phyloP scores from a whole-genome alignment of 345 rosid genomes.

The Corymbia maculata region DNA sequence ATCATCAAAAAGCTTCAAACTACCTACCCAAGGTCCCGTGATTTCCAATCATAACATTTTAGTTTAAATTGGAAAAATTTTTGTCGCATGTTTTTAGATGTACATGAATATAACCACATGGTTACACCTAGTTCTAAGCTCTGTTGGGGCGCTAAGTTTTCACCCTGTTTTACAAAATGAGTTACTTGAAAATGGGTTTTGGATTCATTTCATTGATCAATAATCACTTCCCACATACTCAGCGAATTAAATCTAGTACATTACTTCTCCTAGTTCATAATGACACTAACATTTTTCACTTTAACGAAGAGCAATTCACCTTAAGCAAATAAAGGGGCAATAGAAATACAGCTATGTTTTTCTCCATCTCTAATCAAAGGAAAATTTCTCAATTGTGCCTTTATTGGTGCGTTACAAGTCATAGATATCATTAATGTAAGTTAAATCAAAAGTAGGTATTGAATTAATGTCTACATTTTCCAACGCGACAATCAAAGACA shows the following conservation, averaged over 20 bases:
- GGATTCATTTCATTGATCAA: not conserved
- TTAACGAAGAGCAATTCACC: not conserved
- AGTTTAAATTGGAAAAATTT: not conserved
- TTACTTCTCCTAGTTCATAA: not conserved
- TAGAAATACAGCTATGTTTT: not conserved
- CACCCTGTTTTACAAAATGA: not conserved
- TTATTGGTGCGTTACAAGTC: accelerated
- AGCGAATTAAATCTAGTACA: not conserved
- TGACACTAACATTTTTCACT: not conserved
- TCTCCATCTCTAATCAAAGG: not conserved
- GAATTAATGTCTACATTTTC: not conserved
- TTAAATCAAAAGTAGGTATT: too few relatives aligned
- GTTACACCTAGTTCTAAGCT: not conserved
- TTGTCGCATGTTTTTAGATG: not conserved
- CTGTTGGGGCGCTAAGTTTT: not conserved
- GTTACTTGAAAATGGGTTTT: not conserved
- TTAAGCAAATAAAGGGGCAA: not conserved
- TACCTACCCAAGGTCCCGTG: not conserved
- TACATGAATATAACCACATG: not conserved
- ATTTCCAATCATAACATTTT: not conserved
- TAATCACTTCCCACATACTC: not conserved
- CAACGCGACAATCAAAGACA: accelerated
- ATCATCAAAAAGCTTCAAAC: not conserved
- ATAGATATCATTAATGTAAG: accelerated
- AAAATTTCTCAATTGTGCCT: accelerated